phyloP scores from a whole-genome alignment of 768 basidiomycete genomes.

The Panaeolus cyanescens region DNA sequence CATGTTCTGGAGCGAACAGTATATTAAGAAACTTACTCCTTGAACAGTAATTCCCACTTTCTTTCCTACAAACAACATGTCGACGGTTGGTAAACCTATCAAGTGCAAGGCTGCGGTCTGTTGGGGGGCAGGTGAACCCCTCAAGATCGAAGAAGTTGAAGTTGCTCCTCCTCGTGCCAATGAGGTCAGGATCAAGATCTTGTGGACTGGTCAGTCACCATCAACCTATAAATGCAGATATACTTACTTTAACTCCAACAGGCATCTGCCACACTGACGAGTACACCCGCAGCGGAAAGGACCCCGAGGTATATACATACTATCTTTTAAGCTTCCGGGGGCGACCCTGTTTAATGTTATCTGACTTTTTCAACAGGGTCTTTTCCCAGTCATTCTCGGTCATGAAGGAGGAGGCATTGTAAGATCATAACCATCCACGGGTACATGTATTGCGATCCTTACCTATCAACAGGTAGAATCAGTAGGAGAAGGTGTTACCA shows the following conservation, averaged over 20 bases:
- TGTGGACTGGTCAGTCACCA: slow-evolving; percentile 73
- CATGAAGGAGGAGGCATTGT: slow-evolving; percentile 94
- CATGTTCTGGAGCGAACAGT: not conserved
- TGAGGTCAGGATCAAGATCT: slow-evolving; percentile 93
- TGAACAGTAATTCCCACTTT: slow-evolving; percentile 16
- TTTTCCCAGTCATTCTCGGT: slow-evolving; percentile 92
- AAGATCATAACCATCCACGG: slow-evolving; percentile 29
- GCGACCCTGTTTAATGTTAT: slow-evolving; percentile 8
- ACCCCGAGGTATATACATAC: slow-evolving; percentile 72
- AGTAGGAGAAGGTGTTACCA: slow-evolving; percentile 94
- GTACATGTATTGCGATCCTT: slow-evolving; percentile 3
- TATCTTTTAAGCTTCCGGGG: not conserved
- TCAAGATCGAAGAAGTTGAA: slow-evolving; percentile 90
- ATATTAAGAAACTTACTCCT: slow-evolving; percentile 15
- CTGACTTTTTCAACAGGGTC: slow-evolving; percentile 51
- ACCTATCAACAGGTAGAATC: slow-evolving; percentile 77
- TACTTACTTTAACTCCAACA: slow-evolving; percentile 22
- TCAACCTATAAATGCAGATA: not conserved
- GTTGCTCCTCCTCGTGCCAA: slow-evolving; percentile 88
- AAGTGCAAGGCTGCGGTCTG: slow-evolving; percentile 92
- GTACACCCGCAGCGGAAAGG: slow-evolving; percentile 94
- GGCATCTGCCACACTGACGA: slow-evolving; percentile 98
- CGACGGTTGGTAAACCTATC: slow-evolving; percentile 79
- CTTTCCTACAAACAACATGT: slow-evolving; percentile 51
- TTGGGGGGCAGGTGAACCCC: slow-evolving; percentile 88